Conservation (phyloP, 176 grass and related monocot species). For the Eragrostis curvula region DNA sequence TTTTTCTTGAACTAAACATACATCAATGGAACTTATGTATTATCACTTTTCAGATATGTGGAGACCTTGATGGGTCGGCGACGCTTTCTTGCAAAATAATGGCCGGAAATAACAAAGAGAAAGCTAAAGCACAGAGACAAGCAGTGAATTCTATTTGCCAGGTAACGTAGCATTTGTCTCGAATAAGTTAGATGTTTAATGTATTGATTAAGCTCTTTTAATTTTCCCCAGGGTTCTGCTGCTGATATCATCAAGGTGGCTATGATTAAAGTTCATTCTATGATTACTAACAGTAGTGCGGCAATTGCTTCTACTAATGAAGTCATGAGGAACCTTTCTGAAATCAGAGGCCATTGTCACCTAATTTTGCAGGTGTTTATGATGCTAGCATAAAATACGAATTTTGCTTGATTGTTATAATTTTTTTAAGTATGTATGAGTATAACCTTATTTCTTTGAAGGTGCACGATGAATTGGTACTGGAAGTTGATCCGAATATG, state of each 20-base stretch:
- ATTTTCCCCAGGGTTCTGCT: slow-evolving; percentile 71
- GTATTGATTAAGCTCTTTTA: slow-evolving; percentile 6
- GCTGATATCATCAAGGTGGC: slow-evolving; percentile 94
- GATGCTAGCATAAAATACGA: background rate
- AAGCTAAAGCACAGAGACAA: slow-evolving; percentile 98
- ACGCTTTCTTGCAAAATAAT: slow-evolving; percentile 88
- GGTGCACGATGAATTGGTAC: slow-evolving; percentile 95
- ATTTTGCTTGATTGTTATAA: slow-evolving; percentile 19
- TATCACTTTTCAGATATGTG: slow-evolving; percentile 67
- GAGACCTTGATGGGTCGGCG: slow-evolving; percentile 94
- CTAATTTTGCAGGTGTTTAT: slow-evolving; percentile 81
- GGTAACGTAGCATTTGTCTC: slow-evolving; percentile 46
- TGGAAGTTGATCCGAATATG: slow-evolving; percentile 71
- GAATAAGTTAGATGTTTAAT: slow-evolving; percentile 25
- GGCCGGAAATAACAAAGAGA: slow-evolving; percentile 72
- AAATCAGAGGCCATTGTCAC: slow-evolving; percentile 68
- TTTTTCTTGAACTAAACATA: background rate
- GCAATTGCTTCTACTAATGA: slow-evolving; percentile 44
- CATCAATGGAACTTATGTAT: slow-evolving; percentile 6
- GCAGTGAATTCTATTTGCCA: slow-evolving; percentile 98
- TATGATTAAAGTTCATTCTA: slow-evolving; percentile 91
- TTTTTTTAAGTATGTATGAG: background rate
- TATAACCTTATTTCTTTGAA: slow-evolving; percentile 38
- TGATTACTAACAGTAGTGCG: slow-evolving; percentile 54
- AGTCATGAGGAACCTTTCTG: slow-evolving; percentile 48